A percentile compares a stretch with the other conserved stretches of the same genome.
These are phyloP conservation scores for Kwoniella botswanensis DNA, from an alignment of 768 basidiomycete species.

Conservation along the genomic window DNA sequence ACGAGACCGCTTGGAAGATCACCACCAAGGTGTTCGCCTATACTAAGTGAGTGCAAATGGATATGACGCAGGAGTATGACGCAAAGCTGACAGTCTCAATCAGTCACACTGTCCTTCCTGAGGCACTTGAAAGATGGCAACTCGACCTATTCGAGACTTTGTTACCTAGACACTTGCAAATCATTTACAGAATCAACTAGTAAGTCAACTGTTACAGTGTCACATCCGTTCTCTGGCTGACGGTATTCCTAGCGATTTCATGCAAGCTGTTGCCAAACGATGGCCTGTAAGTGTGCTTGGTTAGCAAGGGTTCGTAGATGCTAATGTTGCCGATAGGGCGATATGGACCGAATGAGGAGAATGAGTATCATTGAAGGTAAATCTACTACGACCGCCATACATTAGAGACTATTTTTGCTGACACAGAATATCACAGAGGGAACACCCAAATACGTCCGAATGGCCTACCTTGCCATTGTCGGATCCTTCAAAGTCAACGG, in stretches of 20 bases:
- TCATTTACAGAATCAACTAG: constrained; percentile 53
- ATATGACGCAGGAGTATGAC: background rate
- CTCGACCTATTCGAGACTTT: constrained; percentile 83
- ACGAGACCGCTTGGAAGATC: constrained; percentile 86
- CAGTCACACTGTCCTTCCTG: constrained; percentile 71
- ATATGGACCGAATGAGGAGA: constrained; percentile 74
- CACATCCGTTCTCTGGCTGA: background rate
- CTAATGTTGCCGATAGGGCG: constrained; percentile 58
- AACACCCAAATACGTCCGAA: constrained; percentile 73
- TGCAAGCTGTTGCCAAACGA: constrained; percentile 78
- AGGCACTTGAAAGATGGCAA: constrained; percentile 76
- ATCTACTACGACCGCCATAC: background rate
- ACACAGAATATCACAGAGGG: constrained; percentile 64
- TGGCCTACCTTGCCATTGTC: constrained; percentile 79
- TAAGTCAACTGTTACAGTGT: constrained; percentile 12
- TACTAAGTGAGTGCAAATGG: constrained; percentile 70
- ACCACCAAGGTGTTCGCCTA: constrained; percentile 90
- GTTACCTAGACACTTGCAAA: constrained; percentile 67
- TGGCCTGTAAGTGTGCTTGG: constrained; percentile 66
- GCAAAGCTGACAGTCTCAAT: constrained; percentile 15
- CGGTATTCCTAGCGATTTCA: constrained; percentile 48
- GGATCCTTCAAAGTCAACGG: constrained; percentile 71
- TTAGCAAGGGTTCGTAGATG: background rate
- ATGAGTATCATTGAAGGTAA: constrained; percentile 92
- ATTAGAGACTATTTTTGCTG: background rate